Percentiles rank a stretch among this genome's conserved stretches.
These are phyloP conservation scores for Sporothrix phasma DNA, from an alignment of 2,329 filamentous ascomycete species.

Conservation along the genomic window DNA sequence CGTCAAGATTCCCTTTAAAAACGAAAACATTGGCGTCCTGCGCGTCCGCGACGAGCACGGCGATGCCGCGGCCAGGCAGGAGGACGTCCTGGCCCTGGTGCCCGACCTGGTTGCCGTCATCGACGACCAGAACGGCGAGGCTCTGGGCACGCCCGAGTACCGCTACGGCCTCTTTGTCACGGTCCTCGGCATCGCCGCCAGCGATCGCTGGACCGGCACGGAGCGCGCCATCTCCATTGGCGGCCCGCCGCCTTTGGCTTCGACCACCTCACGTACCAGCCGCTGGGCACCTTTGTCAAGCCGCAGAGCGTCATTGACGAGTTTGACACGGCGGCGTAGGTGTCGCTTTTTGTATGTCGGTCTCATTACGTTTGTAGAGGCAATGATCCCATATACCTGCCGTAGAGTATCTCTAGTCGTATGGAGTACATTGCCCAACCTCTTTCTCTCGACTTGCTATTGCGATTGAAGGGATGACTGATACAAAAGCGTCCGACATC, in stretches of 20 bases:
- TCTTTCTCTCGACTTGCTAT: no score
- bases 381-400: no score
- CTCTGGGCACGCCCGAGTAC: slow-evolving; percentile 48
- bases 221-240: slow-evolving; percentile 39
- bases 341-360: no score
- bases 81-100: slow-evolving; percentile 39
- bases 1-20: slow-evolving; percentile 61
- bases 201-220: slow-evolving; percentile 36
- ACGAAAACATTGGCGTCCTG: slow-evolving; percentile 59
- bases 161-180: slow-evolving; percentile 42
- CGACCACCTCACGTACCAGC: slow-evolving; percentile 37
- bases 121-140: slow-evolving; percentile 46
- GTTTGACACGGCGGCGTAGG: slow-evolving; percentile 22
- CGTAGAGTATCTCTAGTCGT: no score
- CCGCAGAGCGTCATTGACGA: slow-evolving; percentile 46
- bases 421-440: no score
- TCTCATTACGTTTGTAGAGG: no score
- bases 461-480: no score
- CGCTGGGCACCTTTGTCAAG: slow-evolving; percentile 38
- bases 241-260: slow-evolving; percentile 41
- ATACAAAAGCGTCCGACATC: no score
- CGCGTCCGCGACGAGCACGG: slow-evolving; percentile 21
- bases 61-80: slow-evolving; percentile 16
- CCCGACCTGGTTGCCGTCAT: slow-evolving; percentile 48
- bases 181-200: slow-evolving; percentile 38